Conservation (phyloP, 805 yeast genomes). For the Zygotorulaspora sp. region DNA sequence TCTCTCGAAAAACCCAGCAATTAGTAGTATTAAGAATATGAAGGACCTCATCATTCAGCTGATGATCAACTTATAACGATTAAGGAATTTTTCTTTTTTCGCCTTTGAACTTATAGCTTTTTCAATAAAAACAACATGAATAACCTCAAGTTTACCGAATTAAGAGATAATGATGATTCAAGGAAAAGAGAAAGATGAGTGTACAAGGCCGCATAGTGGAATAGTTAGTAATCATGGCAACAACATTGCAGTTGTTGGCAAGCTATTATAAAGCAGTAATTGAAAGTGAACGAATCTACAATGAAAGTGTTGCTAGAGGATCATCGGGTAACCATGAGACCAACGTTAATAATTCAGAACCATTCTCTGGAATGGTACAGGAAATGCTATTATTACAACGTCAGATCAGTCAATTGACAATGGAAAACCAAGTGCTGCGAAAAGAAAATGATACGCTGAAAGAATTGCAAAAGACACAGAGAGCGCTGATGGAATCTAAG, state of each 20-base stretch:
- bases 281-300: slow-evolving; percentile 27
- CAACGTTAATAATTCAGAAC: slow-evolving; percentile 2
- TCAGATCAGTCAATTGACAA: slow-evolving; percentile 34
- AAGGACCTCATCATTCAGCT: slow-evolving; percentile 3
- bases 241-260: slow-evolving; percentile 23
- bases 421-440: slow-evolving; percentile 31
- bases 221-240: slow-evolving; percentile 18
- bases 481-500: slow-evolving; percentile 36
- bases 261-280: slow-evolving; percentile 31
- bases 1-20: slow-evolving; percentile 2
- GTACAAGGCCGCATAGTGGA: background rate
- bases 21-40: slow-evolving; percentile 1
- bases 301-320: slow-evolving; percentile 8
- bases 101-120: too few relatives aligned
- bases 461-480: slow-evolving; percentile 34
- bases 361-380: slow-evolving; percentile 21
- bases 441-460: slow-evolving; percentile 32
- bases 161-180: too few relatives aligned
- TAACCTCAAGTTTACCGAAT: too few relatives aligned
- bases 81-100: too few relatives aligned
- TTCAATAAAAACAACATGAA: too few relatives aligned
- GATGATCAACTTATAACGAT: too few relatives aligned
- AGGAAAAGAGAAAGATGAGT: too few relatives aligned
- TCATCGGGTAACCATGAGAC: slow-evolving; percentile 3
- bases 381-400: slow-evolving; percentile 36